phyloP scores from a whole-genome alignment of 2,329 filamentous ascomycete genomes.

The Pseudocercospora crystallina region DNA sequence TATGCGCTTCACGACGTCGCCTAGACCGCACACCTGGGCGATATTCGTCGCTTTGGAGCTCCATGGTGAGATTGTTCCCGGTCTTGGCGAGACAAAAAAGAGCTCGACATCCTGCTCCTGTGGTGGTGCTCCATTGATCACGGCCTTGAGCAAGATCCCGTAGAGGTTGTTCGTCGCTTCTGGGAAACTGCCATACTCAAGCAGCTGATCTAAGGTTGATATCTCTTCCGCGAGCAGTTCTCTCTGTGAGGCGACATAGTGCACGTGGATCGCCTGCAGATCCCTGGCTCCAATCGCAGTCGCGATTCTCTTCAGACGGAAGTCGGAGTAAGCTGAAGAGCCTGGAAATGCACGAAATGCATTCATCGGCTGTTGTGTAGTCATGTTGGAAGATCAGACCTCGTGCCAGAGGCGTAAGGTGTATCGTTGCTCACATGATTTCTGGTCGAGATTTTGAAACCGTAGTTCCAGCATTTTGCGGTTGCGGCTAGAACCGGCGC shows the following conservation, averaged over 20 bases:
- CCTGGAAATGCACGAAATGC: slow-evolving; percentile 51
- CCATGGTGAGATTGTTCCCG: slow-evolving; percentile 87
- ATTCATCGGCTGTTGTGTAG: slow-evolving; percentile 2
- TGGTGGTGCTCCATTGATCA: slow-evolving; percentile 49
- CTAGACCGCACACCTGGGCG: slow-evolving; percentile 83
- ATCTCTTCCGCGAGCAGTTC: slow-evolving; percentile 47
- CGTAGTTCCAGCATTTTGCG: too few species aligned
- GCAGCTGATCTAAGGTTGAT: slow-evolving; percentile 57
- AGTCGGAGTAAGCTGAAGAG: slow-evolving; percentile 56
- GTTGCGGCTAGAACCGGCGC: too few species aligned
- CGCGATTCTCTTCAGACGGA: slow-evolving; percentile 48
- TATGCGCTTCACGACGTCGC: slow-evolving; percentile 70
- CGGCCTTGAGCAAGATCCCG: slow-evolving; percentile 46
- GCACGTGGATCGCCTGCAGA: slow-evolving; percentile 52
- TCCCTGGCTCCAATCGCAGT: slow-evolving; percentile 47
- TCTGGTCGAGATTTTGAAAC: background rate
- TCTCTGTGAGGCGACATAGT: slow-evolving; percentile 49
- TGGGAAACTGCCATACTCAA: slow-evolving; percentile 60
- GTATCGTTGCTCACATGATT: slow-evolving; percentile 6
- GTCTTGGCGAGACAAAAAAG: slow-evolving; percentile 76
- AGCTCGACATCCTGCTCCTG: slow-evolving; percentile 54
- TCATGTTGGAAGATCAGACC: slow-evolving; percentile 12
- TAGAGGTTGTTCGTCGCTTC: slow-evolving; percentile 47
- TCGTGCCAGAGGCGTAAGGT: slow-evolving; percentile 19
- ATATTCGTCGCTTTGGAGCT: slow-evolving; percentile 95